Evolutionary conservation across 2,329 filamentous ascomycete species (phyloP).

Genomic region (Epichloe uncinata): DNA sequence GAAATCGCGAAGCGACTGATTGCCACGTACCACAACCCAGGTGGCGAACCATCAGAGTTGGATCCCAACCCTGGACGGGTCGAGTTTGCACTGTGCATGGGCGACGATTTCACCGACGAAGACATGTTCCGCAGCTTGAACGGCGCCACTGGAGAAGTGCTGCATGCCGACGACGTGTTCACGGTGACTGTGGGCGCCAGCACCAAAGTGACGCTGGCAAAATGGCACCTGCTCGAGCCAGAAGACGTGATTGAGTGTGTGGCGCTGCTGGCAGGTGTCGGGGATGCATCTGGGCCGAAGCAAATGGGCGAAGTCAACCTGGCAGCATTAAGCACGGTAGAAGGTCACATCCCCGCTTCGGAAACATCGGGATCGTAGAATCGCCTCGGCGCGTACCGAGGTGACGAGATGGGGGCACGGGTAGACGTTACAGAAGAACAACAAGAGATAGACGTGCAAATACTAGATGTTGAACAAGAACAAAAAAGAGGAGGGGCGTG

Average conservation of each 20-base stretch:
- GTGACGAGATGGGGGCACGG: background rate
- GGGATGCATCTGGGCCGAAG: constrained; percentile 23
- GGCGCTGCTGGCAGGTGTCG: constrained; percentile 39
- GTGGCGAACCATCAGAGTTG: constrained; percentile 31
- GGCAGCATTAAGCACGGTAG: constrained; percentile 38
- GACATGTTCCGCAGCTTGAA: constrained; percentile 85
- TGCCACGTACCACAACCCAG: constrained; percentile 48
- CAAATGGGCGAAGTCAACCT: constrained; percentile 40
- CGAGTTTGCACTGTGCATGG: constrained; percentile 81
- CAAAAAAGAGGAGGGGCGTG: background rate
- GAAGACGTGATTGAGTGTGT: constrained; percentile 68
- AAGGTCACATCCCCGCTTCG: constrained; percentile 32
- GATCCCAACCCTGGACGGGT: constrained; percentile 38
- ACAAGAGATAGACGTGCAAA: background rate
- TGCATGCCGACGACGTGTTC: constrained; percentile 55
- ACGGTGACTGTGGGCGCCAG: constrained; percentile 85
- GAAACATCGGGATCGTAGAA: background rate
- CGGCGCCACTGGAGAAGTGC: constrained; percentile 39
- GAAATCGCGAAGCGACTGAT: constrained; percentile 83
- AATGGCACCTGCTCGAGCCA: constrained; percentile 82
- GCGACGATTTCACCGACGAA: constrained; percentile 96
- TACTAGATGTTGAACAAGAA: background rate
- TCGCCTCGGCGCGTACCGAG: background rate
- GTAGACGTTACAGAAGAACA: background rate
- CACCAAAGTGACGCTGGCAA: constrained; percentile 81